phyloP scores from a whole-genome alignment of 768 basidiomycete species.

The Galerina marginata region DNA sequence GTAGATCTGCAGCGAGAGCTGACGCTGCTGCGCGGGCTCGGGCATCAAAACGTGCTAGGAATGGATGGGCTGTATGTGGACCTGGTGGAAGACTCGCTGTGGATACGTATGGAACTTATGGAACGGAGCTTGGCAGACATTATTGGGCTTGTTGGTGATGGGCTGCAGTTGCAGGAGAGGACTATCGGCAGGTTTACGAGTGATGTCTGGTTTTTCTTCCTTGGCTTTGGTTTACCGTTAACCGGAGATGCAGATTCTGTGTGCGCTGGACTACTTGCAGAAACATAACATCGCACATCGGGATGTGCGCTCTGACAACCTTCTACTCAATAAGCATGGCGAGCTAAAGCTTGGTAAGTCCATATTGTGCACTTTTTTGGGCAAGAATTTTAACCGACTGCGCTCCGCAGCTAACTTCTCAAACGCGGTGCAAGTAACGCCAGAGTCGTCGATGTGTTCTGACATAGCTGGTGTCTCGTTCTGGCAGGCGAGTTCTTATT shows the following conservation, averaged over 20 bases:
- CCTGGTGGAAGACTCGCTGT: conserved; percentile 66
- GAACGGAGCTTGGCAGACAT: conserved; percentile 87
- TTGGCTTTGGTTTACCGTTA: conserved; percentile 7
- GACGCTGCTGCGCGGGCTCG: conserved; percentile 56
- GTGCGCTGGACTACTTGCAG: conserved; percentile 70
- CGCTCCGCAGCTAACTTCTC: conserved; percentile 76
- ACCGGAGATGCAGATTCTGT: conserved; percentile 53
- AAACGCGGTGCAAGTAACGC: conserved; percentile 67
- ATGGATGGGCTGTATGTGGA: conserved; percentile 78
- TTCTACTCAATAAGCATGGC: conserved; percentile 72
- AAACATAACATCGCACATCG: conserved; percentile 75
- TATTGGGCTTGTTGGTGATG: conserved; percentile 64
- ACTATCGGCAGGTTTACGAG: conserved; percentile 75
- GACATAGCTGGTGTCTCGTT: conserved; percentile 76
- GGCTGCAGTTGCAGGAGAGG: conserved; percentile 69
- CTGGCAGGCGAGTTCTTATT: conserved; percentile 63
- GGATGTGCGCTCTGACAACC: conserved; percentile 84
- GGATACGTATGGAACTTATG: conserved; percentile 93
- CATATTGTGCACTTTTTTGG: background rate
- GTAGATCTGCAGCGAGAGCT: conserved; percentile 67
- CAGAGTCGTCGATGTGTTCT: conserved; percentile 52
- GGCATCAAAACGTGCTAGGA: conserved; percentile 67
- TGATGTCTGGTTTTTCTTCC: conserved; percentile 60
- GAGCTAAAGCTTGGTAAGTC: conserved; percentile 75
- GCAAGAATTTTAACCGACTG: background rate